Conservation (phyloP, 1,284 basidiomycete genomes). For the Cryptococcus sp. region DNA sequence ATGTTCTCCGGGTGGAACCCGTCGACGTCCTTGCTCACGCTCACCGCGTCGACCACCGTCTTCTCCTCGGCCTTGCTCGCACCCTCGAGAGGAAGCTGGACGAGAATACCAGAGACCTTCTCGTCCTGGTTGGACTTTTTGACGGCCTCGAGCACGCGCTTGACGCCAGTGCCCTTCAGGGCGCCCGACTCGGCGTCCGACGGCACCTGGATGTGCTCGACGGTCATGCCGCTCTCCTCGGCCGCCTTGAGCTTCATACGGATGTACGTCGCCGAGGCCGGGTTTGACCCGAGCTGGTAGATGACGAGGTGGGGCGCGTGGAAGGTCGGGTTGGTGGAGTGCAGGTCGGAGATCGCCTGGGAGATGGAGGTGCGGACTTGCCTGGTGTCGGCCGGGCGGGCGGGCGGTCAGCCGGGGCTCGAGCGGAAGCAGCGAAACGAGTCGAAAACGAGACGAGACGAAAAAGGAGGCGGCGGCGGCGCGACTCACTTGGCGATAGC, state of each 20-base stretch:
- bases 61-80: conserved; percentile 82
- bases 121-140: conserved; percentile 80
- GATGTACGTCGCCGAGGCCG: conserved; percentile 89
- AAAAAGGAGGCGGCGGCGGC: background rate
- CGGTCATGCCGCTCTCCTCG: conserved; percentile 87
- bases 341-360: conserved; percentile 60
- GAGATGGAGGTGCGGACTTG: conserved; percentile 73
- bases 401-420: background rate
- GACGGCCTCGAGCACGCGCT: conserved; percentile 74
- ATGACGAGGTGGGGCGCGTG: conserved; percentile 79
- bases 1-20: conserved; percentile 99
- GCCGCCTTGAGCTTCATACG: conserved; percentile 98
- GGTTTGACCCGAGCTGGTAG: conserved; percentile 87
- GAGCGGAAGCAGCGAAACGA: background rate
- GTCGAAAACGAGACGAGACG: no score
- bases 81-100: conserved; percentile 93
- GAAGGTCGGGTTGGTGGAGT: conserved; percentile 71
- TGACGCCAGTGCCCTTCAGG: conserved; percentile 52
- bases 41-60: conserved; percentile 88
- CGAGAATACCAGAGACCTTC: conserved; percentile 81
- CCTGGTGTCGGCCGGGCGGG: no score
- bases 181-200: conserved; percentile 58
- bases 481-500: conserved; percentile 73
- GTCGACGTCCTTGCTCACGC: conserved; percentile 93
- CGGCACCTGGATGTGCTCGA: conserved; percentile 74